Evolutionary conservation across 805 yeast genomes (phyloP), one percentile per base, ranked within the genome.

Genomic region (Candida michaelii): DNA sequence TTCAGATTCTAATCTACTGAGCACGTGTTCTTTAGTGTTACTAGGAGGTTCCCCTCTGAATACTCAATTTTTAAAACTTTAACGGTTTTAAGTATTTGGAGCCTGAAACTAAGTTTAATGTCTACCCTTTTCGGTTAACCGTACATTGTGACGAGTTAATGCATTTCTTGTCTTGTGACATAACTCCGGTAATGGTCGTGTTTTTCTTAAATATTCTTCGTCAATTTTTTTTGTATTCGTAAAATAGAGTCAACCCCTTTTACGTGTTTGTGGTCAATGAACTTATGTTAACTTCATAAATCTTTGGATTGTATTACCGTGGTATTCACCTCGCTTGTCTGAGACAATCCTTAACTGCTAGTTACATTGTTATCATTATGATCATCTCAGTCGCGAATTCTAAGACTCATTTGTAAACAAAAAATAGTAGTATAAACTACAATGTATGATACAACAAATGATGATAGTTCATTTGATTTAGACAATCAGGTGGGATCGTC

Each of bases 401-500:
- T n/a, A 5, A 15, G 18, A 17, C 24, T 15, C 39, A 36, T 16
- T 41, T 37, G 45, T 36, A 42, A 42, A 40, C 39, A 40, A 32
- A 41, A 31, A 16, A n/a, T 5, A 12, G 24, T 31, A 12, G 27
- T 25, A 12, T 12, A 17, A 19, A 32, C 23, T 21, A 12, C 29
- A 25, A 25, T 34, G 37, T 34, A 34, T 23, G 37, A 34, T 29
- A 36, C 30, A 8, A 19, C 32, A 13, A 25, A 34, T 15, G 40
- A 36, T 9, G 34, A 30, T 16, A 34, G 37, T 23, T 41, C 41
- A 11, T 31, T 45, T 29, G 52, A 46, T 29, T 16, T 35, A 23
- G 42, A 37, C 19, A 34, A 34, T 16, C 37, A 41, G 13, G 41
- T 38, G 5, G 48, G 41, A 15, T 43, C 45, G 12, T 42, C 49